Evolutionary conservation across 2,329 filamentous ascomycete genomes (phyloP).

Genomic region (Colletotrichum destructivum): DNA sequence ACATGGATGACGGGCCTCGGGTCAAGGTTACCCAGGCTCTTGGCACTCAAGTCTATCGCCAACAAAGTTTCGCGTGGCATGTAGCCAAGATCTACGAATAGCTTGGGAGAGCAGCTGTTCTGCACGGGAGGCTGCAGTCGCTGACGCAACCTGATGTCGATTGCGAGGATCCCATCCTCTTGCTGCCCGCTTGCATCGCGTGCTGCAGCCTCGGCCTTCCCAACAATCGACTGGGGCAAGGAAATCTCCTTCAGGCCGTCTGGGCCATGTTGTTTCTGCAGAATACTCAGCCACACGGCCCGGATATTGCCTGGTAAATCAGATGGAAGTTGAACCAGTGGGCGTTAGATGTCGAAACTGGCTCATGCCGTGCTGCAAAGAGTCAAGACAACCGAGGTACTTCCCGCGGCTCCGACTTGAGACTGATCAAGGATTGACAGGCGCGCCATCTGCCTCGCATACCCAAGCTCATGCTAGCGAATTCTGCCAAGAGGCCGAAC

Average conservation of each 20-base stretch:
- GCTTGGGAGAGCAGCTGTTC: background rate
- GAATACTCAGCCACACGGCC: slow-evolving; percentile 28
- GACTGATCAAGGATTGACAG: background rate
- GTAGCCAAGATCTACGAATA: slow-evolving; percentile 15
- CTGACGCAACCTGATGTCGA: background rate
- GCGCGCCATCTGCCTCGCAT: slow-evolving; percentile 23
- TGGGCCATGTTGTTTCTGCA: slow-evolving; percentile 6
- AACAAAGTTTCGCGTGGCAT: slow-evolving; percentile 12
- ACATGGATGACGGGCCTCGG: background rate
- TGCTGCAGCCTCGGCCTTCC: background rate
- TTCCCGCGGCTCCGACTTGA: background rate
- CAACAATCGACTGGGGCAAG: background rate
- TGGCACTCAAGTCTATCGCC: background rate
- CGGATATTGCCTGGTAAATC: slow-evolving; percentile 10
- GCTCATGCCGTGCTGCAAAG: slow-evolving; percentile 23
- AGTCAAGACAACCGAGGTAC: slow-evolving; percentile 13
- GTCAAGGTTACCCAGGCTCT: background rate
- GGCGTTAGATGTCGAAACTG: slow-evolving; percentile 22
- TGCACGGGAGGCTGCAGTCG: background rate
- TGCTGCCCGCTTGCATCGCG: background rate
- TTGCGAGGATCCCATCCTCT: background rate
- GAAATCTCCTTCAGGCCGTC: background rate
- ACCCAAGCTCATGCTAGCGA: slow-evolving; percentile 14
- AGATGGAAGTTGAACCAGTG: slow-evolving; percentile 23
- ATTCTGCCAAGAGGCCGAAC: slow-evolving; percentile 3